Conservation (phyloP, 768 basidiomycete species). For the Boletus reticuloceps region DNA sequence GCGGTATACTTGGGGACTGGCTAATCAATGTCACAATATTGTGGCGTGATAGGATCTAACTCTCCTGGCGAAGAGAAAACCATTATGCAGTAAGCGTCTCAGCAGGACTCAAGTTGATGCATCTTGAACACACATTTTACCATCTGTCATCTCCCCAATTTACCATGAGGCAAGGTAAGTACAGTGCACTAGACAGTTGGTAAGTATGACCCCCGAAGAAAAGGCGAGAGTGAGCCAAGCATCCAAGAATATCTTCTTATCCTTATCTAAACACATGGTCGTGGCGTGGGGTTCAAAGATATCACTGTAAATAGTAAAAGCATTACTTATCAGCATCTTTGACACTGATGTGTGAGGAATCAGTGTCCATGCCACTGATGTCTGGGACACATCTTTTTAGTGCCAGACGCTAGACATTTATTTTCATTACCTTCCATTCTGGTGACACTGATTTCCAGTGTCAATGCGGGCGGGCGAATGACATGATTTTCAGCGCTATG, state of each 20-base stretch:
- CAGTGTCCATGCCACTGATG: no score
- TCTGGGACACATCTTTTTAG: no score
- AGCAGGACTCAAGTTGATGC: not conserved
- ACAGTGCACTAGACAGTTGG: not conserved
- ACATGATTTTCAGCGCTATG: no score
- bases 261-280: slow-evolving; percentile 17
- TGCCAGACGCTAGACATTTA: no score
- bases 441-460: no score
- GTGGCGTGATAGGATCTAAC: not conserved
- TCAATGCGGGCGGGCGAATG: no score
- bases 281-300: not conserved
- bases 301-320: no score
- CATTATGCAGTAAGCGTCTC: not conserved
- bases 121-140: not conserved
- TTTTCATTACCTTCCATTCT: no score
- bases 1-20: not conserved
- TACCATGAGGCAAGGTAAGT: not conserved
- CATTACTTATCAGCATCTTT: no score
- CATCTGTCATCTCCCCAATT: not conserved
- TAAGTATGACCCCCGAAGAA: slow-evolving; percentile 1
- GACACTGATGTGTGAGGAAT: no score
- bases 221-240: not conserved
- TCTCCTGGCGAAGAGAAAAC: not conserved
- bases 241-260: slow-evolving; percentile 23
- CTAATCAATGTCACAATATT: no score